Base-by-base conservation (phyloP, 768 basidiomycete genomes). In the Phaeotremella skinneri region DNA sequence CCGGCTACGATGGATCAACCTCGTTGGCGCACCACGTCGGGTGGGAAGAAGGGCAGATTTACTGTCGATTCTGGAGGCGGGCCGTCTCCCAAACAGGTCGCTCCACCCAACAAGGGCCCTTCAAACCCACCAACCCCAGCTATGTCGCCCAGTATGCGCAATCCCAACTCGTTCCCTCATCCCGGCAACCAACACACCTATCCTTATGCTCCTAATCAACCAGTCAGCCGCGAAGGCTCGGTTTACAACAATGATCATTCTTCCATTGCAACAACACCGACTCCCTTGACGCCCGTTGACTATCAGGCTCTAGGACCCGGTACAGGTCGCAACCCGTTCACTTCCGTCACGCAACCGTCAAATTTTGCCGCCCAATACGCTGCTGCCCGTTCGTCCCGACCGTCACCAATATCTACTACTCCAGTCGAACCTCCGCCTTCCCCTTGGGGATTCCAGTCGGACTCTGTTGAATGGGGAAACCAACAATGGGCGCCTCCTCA, bases 31-130 rank as follows among this genome's bases (percentile, higher is more conserved):
- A 69, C 67, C 13, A 48, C 55, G 2, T 52, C 64, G 25, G 61
- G 69, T 4, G 55, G 60, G 26, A 75, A 75, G 62, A 75, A 75
- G 60, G 73, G 73, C 1, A 69, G 69, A 32, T 75, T 75, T 58
- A 75, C 73, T 16, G 73, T 75, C 20, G 73, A 75, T 63, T 69
- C 67, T 26, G 73, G 73, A 41, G 70, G 69, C 54, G 67, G 64
- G 34, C 54, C 43, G 48, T 9, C 30, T 37, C 25, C 31, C 32
- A 58, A 49, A 43, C 32, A 52, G 43, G 37, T 9, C 45, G 55
- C 34, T 23, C 31, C 41, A 54, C 21, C 56, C 9, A 25, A 21
- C n/a, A 39, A 52, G 52, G 34, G 31, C 30, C 27, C 59, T 55
- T 70, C 68, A 21, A 67, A 64, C 52, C 68, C 62, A 3, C 47